phyloP scores from a whole-genome alignment of 1,284 basidiomycete species.

The Cutaneotrichosporon mucoides region DNA sequence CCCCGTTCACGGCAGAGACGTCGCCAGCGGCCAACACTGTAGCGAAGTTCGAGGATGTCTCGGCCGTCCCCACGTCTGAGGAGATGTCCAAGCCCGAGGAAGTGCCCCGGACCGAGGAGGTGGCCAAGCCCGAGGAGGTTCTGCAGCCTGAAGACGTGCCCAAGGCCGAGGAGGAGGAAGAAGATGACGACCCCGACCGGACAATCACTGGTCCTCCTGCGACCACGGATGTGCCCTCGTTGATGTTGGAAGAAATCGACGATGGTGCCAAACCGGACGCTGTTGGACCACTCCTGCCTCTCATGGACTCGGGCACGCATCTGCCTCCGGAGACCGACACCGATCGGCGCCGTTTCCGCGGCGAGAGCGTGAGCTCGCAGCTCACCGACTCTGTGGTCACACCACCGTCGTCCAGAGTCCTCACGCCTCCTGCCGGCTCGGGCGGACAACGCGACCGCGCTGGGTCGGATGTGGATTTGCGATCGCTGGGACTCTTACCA shows the following conservation, averaged over 20 bases:
- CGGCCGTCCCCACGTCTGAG: too few relatives aligned
- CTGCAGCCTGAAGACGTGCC: too few relatives aligned
- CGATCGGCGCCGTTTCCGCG: constrained; percentile 17
- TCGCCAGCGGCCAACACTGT: too few relatives aligned
- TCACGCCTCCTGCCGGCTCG: constrained; percentile 8
- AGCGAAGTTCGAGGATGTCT: too few relatives aligned
- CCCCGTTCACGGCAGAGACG: too few relatives aligned
- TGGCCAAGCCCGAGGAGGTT: too few relatives aligned
- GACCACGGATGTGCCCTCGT: not conserved
- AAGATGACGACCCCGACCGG: not conserved
- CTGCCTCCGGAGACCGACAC: not conserved
- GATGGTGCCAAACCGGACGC: too few relatives aligned
- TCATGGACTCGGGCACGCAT: not conserved
- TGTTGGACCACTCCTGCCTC: too few relatives aligned
- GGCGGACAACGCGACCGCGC: not conserved
- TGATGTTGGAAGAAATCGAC: not conserved
- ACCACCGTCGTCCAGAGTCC: constrained; percentile 7
- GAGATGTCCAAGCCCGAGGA: too few relatives aligned
- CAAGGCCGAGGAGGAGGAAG: not conserved
- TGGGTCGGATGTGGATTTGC: constrained; percentile 12
- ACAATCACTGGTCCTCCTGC: not conserved
- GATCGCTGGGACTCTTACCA: constrained; percentile 19
- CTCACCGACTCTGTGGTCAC: constrained; percentile 19
- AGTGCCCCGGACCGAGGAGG: too few relatives aligned
- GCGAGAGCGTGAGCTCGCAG: constrained; percentile 30